Conservation (phyloP, 2,329 filamentous ascomycete species). For the Exophiala calicioides region DNA sequence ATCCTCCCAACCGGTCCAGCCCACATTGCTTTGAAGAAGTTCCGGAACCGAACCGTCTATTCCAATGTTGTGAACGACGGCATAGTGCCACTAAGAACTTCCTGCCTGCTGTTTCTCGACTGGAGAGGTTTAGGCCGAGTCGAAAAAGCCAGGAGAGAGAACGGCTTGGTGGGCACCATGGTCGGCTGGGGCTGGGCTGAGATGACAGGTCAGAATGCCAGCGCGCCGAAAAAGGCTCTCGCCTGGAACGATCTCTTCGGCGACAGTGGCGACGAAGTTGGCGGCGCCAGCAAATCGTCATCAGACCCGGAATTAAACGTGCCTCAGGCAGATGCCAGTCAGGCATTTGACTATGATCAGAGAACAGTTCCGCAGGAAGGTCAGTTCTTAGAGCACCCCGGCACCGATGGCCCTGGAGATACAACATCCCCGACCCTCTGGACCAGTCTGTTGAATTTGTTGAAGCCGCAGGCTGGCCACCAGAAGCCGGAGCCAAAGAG, state of each 20-base stretch:
- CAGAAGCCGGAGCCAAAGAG: slow-evolving; percentile 20
- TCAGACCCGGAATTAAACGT: slow-evolving; percentile 27
- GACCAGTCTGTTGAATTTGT: slow-evolving; percentile 70
- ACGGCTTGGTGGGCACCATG: slow-evolving; percentile 87
- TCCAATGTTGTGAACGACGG: slow-evolving; percentile 85
- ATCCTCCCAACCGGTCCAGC: slow-evolving; percentile 82
- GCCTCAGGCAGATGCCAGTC: slow-evolving; percentile 29
- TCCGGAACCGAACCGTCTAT: slow-evolving; percentile 77
- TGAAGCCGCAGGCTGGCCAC: slow-evolving; percentile 58
- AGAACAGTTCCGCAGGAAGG: slow-evolving; percentile 11
- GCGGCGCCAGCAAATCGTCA: slow-evolving; percentile 24
- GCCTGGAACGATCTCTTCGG: slow-evolving; percentile 34
- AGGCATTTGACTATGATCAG: slow-evolving; percentile 26
- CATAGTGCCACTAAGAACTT: slow-evolving; percentile 91
- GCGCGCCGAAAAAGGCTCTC: slow-evolving; percentile 51
- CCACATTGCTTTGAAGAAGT: slow-evolving; percentile 72
- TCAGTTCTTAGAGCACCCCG: slow-evolving; percentile 13
- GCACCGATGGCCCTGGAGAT: slow-evolving; percentile 28
- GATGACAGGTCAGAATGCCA: slow-evolving; percentile 68
- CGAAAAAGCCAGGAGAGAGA: slow-evolving; percentile 89
- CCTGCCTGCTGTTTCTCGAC: slow-evolving; percentile 92
- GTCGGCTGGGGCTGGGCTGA: slow-evolving; percentile 95
- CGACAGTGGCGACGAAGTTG: slow-evolving; percentile 29
- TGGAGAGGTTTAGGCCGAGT: slow-evolving; percentile 93
- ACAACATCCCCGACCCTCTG: slow-evolving; percentile 51